Conservation (phyloP, 352 stramenopile genomes). For the Blastocystis sp. region DNA sequence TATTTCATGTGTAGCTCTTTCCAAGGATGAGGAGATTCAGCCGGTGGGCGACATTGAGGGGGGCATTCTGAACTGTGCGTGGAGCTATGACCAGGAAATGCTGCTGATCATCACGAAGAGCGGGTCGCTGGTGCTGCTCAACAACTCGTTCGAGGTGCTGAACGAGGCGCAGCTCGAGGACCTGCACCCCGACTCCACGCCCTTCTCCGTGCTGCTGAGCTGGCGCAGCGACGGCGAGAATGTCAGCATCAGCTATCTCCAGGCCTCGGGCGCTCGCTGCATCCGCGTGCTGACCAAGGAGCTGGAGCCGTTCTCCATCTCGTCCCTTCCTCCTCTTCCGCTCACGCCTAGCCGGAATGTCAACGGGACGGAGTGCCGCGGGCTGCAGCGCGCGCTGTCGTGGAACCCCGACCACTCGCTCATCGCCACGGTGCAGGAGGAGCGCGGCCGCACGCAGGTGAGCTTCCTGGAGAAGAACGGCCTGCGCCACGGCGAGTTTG, state of each 20-base stretch:
- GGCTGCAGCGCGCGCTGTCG: slow-evolving; percentile 74
- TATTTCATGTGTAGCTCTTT: slow-evolving; percentile 20
- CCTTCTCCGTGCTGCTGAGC: slow-evolving; percentile 70
- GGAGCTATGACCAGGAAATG: slow-evolving; percentile 66
- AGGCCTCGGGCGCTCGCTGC: background rate
- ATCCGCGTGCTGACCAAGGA: slow-evolving; percentile 13
- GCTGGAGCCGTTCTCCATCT: slow-evolving; percentile 5
- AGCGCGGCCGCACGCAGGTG: slow-evolving; percentile 76
- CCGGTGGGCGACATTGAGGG: slow-evolving; percentile 60
- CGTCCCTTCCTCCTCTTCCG: background rate
- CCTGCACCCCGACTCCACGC: slow-evolving; percentile 61
- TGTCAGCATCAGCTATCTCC: slow-evolving; percentile 72
- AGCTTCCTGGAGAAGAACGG: slow-evolving; percentile 82
- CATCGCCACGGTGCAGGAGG: slow-evolving; percentile 76
- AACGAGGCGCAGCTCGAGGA: slow-evolving; percentile 24
- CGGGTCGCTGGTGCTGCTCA: slow-evolving; percentile 36
- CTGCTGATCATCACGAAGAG: slow-evolving; percentile 20
- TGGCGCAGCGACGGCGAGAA: slow-evolving; percentile 80
- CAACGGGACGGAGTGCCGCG: slow-evolving; percentile 75
- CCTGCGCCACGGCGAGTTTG: slow-evolving; percentile 79
- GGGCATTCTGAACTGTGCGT: slow-evolving; percentile 49
- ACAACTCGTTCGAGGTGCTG: slow-evolving; percentile 64
- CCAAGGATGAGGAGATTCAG: background rate
- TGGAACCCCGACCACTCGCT: slow-evolving; percentile 80
- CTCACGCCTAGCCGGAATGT: slow-evolving; percentile 74